Evolutionary conservation across 345 rosid genomes (phyloP).

Genomic region (Excoecaria cochinchinensis): DNA sequence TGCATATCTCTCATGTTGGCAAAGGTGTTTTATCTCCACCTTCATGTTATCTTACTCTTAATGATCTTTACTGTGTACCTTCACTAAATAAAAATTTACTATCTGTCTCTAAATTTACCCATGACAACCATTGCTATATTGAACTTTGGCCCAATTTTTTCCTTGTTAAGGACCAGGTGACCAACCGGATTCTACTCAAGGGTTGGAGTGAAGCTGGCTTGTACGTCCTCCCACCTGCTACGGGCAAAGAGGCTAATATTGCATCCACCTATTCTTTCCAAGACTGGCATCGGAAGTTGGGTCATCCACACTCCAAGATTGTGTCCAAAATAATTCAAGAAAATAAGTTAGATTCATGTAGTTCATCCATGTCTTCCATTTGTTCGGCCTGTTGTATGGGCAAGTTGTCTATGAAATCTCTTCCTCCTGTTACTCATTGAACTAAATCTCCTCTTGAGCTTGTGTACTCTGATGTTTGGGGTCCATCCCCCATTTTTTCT

Average conservation of each 20-base stretch:
- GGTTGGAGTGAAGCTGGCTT: neutral
- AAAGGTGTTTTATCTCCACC: neutral
- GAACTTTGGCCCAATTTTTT: neutral
- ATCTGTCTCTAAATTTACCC: neutral
- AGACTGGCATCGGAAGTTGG: too few relatives aligned
- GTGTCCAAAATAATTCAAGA: too few relatives aligned
- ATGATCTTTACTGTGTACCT: neutral
- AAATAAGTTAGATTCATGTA: too few relatives aligned
- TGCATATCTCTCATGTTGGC: neutral
- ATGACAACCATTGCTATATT: neutral
- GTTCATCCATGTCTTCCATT: too few relatives aligned
- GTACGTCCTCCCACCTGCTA: too few relatives aligned
- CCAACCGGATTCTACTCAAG: neutral
- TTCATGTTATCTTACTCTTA: too few relatives aligned
- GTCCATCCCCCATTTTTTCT: neutral
- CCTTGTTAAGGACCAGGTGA: neutral
- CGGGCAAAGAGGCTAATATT: too few relatives aligned
- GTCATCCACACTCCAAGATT: too few relatives aligned
- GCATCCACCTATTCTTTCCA: too few relatives aligned
- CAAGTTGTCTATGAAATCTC: neutral
- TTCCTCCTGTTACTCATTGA: neutral
- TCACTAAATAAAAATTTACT: neutral
- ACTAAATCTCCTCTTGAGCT: neutral
- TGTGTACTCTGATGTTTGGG: neutral
- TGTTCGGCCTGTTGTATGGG: neutral